Conservation (phyloP, 1,284 basidiomycete genomes). For the Heterobasidion occidentale region DNA sequence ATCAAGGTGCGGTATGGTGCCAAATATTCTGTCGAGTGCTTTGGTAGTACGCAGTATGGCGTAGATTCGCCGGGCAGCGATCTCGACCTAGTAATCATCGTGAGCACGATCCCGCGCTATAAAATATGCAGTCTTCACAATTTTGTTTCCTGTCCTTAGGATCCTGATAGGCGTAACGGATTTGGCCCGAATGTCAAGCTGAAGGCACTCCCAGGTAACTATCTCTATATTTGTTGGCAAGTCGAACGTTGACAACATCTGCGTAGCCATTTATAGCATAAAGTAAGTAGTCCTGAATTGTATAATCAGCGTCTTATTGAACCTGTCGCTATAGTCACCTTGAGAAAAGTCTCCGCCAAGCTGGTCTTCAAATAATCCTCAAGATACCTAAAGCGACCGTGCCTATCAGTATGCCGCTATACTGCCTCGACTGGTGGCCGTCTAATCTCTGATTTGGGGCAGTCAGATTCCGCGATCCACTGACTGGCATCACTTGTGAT, state of each 20-base stretch:
- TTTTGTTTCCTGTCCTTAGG: conserved; percentile 21
- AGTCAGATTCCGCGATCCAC: conserved; percentile 47
- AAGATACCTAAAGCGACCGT: conserved; percentile 32
- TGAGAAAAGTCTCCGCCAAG: conserved; percentile 19
- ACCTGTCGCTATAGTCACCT: conserved; percentile 20
- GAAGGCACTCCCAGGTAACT: conserved; percentile 22
- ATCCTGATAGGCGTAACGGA: conserved; percentile 27
- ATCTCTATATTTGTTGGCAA: not conserved
- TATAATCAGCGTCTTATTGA: not conserved
- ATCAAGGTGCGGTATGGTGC: conserved; percentile 26
- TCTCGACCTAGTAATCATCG: conserved; percentile 43
- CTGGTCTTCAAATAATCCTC: conserved; percentile 28
- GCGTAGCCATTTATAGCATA: conserved; percentile 10
- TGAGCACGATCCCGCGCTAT: conserved; percentile 17
- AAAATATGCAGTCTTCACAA: not conserved
- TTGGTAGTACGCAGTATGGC: conserved; percentile 44
- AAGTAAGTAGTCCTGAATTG: conserved; percentile 1
- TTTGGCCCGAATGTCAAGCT: conserved; percentile 20
- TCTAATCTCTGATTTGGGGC: not conserved
- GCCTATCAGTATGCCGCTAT: conserved; percentile 37
- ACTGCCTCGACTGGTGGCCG: not conserved
- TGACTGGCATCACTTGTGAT: conserved; percentile 37
- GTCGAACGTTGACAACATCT: no score
- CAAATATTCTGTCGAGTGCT: conserved; percentile 30
- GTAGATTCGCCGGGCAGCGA: conserved; percentile 31